phyloP scores from a whole-genome alignment of 1,284 basidiomycete species.

The Vanrija humicola region DNA sequence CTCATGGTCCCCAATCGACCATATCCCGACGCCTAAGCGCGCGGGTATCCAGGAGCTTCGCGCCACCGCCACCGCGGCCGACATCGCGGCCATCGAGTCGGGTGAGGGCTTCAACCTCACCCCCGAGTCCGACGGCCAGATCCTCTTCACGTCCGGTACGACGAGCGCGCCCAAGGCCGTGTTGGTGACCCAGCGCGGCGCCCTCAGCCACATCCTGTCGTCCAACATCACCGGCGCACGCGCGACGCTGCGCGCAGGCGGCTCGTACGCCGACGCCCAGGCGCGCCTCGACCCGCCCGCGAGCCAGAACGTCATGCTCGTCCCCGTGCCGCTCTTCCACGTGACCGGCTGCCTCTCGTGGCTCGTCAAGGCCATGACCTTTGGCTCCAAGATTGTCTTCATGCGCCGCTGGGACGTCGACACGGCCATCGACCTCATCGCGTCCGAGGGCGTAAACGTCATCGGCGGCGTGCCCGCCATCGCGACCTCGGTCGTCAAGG shows the following conservation, averaged over 20 bases:
- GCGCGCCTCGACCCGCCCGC: not conserved
- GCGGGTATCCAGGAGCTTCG: not conserved
- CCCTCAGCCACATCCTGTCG: conserved; percentile 29
- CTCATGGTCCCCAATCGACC: not conserved
- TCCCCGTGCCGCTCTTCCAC: conserved; percentile 43
- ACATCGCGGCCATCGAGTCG: not conserved
- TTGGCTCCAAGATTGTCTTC: conserved; percentile 35
- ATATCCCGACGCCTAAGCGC: not conserved
- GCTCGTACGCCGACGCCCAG: conserved; percentile 15
- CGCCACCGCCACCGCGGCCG: not conserved
- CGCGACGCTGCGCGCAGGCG: conserved; percentile 29
- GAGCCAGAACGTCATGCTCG: conserved; percentile 28
- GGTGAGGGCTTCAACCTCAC: conserved; percentile 11
- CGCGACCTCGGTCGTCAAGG: conserved; percentile 33
- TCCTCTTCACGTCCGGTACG: conserved; percentile 41
- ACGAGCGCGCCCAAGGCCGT: conserved; percentile 40
- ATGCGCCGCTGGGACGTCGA: conserved; percentile 33
- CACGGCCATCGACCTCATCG: conserved; percentile 30
- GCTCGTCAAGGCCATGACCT: conserved; percentile 36
- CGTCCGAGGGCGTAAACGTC: conserved; percentile 28
- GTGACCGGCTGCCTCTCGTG: conserved; percentile 44
- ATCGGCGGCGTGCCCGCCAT: conserved; percentile 45
- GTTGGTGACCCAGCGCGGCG: conserved; percentile 36
- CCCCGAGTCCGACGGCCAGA: conserved; percentile 38
- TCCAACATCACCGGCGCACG: conserved; percentile 32